Percentiles rank a stretch among this genome's conserved stretches.
Evolutionary conservation across 1,139 yeast genomes (phyloP).

Genomic region (Diutina neorugosa): DNA sequence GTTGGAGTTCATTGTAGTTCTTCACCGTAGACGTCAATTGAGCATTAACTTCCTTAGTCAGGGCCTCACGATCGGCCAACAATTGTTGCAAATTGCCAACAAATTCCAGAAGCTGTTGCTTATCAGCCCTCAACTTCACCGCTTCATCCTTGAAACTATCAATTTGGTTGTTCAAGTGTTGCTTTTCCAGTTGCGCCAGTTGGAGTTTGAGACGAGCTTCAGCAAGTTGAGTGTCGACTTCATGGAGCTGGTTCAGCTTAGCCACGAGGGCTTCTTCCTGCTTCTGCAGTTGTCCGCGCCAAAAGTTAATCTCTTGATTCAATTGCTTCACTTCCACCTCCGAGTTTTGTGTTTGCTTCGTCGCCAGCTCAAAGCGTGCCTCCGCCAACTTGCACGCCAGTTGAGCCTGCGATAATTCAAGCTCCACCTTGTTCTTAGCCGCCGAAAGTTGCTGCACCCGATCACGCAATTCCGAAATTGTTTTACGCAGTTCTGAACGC

Average conservation of each 20-base stretch:
- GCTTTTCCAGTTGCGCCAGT: background rate
- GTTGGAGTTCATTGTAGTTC: constrained; percentile 39
- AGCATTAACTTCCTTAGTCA: constrained; percentile 37
- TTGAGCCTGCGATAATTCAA: constrained; percentile 18
- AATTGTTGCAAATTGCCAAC: constrained; percentile 51
- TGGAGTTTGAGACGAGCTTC: background rate
- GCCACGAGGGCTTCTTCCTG: constrained; percentile 43
- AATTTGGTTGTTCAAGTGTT: constrained; percentile 16
- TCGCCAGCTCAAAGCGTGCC: constrained; percentile 19
- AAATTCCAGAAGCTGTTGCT: constrained; percentile 44
- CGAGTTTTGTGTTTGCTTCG: constrained; percentile 16
- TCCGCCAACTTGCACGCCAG: constrained; percentile 25
- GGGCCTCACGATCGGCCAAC: constrained; percentile 49
- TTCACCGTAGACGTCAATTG: constrained; percentile 40
- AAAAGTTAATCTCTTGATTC: constrained; percentile 22
- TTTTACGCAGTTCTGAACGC: constrained; percentile 16
- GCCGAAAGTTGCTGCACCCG: constrained; percentile 17
- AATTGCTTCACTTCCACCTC: constrained; percentile 15
- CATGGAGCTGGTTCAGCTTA: constrained; percentile 40
- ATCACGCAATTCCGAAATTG: constrained; percentile 15
- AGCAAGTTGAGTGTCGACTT: background rate
- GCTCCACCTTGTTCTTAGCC: constrained; percentile 20
- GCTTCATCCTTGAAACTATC: constrained; percentile 49
- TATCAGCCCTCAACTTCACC: constrained; percentile 43
- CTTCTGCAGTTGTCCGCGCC: constrained; percentile 44